Conservation (phyloP, 2,329 filamentous ascomycete species). For the Aspergillus niger region DNA sequence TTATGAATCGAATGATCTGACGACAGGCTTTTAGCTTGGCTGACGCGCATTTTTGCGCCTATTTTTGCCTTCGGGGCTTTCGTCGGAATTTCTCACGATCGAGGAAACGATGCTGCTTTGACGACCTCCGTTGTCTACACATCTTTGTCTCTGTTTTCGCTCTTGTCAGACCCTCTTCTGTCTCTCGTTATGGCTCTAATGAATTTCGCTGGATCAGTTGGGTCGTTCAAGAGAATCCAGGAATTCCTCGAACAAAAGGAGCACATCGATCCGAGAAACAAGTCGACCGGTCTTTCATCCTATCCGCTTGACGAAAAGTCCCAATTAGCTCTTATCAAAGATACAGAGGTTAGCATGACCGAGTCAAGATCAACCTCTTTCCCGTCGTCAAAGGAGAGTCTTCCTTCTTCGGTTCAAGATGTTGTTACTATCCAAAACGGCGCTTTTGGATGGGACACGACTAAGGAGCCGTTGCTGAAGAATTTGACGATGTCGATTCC, state of each 20-base stretch:
- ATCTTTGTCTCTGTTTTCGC: slow-evolving; percentile 50
- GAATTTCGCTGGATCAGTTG: slow-evolving; percentile 48
- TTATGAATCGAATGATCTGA: background rate
- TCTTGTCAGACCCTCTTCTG: slow-evolving; percentile 50
- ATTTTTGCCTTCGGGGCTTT: slow-evolving; percentile 51
- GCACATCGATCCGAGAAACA: slow-evolving; percentile 30
- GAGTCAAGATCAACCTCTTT: slow-evolving; percentile 27
- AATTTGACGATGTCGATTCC: slow-evolving; percentile 45
- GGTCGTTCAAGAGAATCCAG: slow-evolving; percentile 51
- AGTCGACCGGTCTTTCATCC: slow-evolving; percentile 12
- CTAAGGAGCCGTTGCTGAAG: slow-evolving; percentile 45
- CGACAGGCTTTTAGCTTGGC: slow-evolving; percentile 31
- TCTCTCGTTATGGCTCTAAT: slow-evolving; percentile 50
- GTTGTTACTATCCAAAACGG: slow-evolving; percentile 48
- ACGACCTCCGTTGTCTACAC: slow-evolving; percentile 50
- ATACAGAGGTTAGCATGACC: slow-evolving; percentile 27
- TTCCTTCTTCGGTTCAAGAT: slow-evolving; percentile 20
- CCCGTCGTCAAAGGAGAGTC: slow-evolving; percentile 24
- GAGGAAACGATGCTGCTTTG: slow-evolving; percentile 33
- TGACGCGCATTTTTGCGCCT: slow-evolving; percentile 46
- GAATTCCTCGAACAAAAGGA: slow-evolving; percentile 44
- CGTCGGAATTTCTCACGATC: slow-evolving; percentile 42
- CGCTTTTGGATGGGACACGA: slow-evolving; percentile 51
- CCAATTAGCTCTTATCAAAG: slow-evolving; percentile 21
- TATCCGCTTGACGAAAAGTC: slow-evolving; percentile 25